phyloP scores from a whole-genome alignment of 2,329 filamentous ascomycete species.

The Penicillium sp. region DNA sequence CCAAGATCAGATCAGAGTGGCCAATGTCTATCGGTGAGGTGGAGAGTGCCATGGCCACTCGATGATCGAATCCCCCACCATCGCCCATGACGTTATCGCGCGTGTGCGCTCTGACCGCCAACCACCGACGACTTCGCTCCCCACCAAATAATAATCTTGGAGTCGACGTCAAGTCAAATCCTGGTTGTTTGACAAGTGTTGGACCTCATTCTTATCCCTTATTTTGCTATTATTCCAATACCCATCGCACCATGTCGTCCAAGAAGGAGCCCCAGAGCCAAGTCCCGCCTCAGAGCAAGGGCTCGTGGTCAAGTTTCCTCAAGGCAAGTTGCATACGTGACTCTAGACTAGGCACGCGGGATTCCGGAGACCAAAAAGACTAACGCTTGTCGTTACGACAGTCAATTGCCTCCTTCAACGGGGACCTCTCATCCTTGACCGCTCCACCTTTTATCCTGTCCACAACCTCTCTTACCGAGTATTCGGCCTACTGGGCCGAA shows the following conservation, averaged over 20 bases:
- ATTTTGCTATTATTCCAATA: neutral
- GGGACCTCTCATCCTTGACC: conserved; percentile 77
- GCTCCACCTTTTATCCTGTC: conserved; percentile 83
- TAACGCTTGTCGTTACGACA: conserved; percentile 19
- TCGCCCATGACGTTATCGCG: conserved; percentile 27
- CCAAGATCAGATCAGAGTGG: too few relatives aligned
- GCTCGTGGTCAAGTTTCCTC: conserved; percentile 52
- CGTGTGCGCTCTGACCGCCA: conserved; percentile 26
- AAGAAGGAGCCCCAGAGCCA: conserved; percentile 44
- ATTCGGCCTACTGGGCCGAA: conserved; percentile 80
- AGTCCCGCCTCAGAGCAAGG: conserved; percentile 46
- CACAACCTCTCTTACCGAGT: conserved; percentile 75
- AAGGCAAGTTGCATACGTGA: conserved; percentile 36
- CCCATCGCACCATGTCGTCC: conserved; percentile 30
- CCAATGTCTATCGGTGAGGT: neutral
- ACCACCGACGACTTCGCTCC: conserved; percentile 11
- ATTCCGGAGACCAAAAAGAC: neutral
- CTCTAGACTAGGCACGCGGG: neutral
- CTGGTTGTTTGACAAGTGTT: conserved; percentile 4
- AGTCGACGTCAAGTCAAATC: neutral
- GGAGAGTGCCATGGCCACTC: neutral
- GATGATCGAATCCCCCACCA: neutral
- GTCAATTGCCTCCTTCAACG: conserved; percentile 79
- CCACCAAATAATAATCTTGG: conserved; percentile 8
- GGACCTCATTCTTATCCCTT: neutral